phyloP scores from a whole-genome alignment of 768 basidiomycete genomes.

The Lentinula lateritia region DNA sequence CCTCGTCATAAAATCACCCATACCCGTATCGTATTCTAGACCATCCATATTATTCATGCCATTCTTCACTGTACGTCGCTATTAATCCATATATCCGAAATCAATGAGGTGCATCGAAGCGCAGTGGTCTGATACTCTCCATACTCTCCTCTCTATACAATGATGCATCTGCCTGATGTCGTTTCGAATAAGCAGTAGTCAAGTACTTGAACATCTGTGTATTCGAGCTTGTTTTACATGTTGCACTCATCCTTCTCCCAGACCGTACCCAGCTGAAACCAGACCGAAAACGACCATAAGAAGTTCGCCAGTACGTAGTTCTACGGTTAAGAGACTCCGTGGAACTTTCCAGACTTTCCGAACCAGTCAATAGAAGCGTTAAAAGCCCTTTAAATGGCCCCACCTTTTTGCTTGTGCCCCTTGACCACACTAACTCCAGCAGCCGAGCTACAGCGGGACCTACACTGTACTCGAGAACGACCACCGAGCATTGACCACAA shows the following conservation, averaged over 20 bases:
- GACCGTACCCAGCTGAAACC: no score
- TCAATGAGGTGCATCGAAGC: not conserved
- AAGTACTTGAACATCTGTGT: no score
- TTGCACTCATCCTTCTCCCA: no score
- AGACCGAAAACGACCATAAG: no score
- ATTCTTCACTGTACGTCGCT: not conserved
- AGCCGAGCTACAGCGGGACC: not conserved
- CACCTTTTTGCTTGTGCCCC: not conserved
- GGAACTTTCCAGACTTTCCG: constrained; percentile 2
- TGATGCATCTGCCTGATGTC: no score
- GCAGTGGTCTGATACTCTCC: no score
- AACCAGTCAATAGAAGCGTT: not conserved
- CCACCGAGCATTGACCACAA: not conserved
- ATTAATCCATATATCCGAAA: not conserved
- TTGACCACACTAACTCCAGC: not conserved
- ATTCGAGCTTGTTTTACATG: no score
- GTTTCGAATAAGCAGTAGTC: no score
- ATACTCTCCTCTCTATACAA: no score
- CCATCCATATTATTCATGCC: not conserved
- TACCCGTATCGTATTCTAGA: not conserved
- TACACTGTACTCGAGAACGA: not conserved
- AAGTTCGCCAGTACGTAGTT: no score
- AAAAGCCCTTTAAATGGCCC: not conserved
- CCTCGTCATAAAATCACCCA: not conserved
- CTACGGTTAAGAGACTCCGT: not conserved